Conservation (phyloP, 2,329 filamentous ascomycete species). For the Rutstroemia sp. region DNA sequence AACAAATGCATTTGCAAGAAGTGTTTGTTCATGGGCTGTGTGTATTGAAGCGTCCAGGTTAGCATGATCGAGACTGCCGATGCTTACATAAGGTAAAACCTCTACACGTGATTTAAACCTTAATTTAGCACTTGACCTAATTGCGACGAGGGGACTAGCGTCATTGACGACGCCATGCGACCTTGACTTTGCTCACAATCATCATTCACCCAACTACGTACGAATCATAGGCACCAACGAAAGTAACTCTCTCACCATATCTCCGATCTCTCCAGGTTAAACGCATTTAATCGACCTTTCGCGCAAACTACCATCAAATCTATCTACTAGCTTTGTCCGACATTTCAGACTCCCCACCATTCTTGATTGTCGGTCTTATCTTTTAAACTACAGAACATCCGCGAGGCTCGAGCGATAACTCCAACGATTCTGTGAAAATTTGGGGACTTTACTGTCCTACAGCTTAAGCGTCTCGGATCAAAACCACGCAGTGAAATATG, state of each 20-base stretch:
- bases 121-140: slow-evolving; percentile 1
- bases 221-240: slow-evolving; percentile 15
- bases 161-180: slow-evolving; percentile 11
- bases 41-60: too few species aligned
- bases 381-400: slow-evolving; percentile 7
- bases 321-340: slow-evolving; percentile 12
- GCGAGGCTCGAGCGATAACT: neutral
- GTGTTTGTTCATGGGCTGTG: too few species aligned
- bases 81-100: neutral
- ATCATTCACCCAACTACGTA: slow-evolving; percentile 13
- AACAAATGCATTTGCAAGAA: too few species aligned
- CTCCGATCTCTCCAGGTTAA: too few species aligned
- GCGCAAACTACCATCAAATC: neutral
- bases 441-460: slow-evolving; percentile 8
- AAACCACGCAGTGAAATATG: slow-evolving; percentile 37
- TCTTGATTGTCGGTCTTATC: neutral
- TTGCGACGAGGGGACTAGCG: slow-evolving; percentile 10
- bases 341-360: slow-evolving; percentile 21
- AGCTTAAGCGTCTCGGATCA: slow-evolving; percentile 9
- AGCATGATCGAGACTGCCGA: too few species aligned
- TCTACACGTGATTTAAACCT: neutral
- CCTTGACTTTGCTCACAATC: neutral
- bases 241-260: neutral
- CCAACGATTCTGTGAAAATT: neutral
- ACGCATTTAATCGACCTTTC: neutral